These are phyloP conservation scores for Pyrenophora seminiperda DNA, from an alignment of 2,329 filamentous ascomycete species.

Conservation along the genomic window DNA sequence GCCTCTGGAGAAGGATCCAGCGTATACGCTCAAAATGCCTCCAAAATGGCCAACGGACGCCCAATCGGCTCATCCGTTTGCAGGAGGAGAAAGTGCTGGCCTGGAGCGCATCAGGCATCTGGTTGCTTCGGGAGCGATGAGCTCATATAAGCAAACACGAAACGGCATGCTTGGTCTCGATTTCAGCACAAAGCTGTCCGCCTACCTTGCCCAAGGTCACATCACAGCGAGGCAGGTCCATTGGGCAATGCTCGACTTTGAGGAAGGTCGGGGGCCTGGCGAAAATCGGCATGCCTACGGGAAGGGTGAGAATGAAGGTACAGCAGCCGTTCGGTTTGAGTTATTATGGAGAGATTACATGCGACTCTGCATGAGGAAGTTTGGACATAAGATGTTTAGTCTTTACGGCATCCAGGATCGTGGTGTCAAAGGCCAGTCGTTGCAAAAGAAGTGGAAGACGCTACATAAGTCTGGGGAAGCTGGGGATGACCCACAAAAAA, in stretches of 20 bases:
- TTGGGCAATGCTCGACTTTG: conserved; percentile 69
- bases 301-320: conserved; percentile 73
- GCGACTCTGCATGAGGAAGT: conserved; percentile 75
- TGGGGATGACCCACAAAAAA: conserved; percentile 53
- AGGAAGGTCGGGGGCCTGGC: conserved; percentile 61
- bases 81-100: conserved; percentile 68
- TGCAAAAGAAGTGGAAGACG: conserved; percentile 45
- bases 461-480: conserved; percentile 35
- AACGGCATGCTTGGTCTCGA: conserved; percentile 73
- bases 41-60: conserved; percentile 60
- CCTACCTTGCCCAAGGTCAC: conserved; percentile 73
- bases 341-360: conserved; percentile 81
- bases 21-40: conserved; percentile 56
- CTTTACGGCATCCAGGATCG: conserved; percentile 64
- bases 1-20: conserved; percentile 58
- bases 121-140: conserved; percentile 65
- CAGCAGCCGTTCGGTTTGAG: conserved; percentile 71
- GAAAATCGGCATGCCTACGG: conserved; percentile 60
- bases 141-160: conserved; percentile 69
- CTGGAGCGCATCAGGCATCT: conserved; percentile 65
- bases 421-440: conserved; percentile 29
- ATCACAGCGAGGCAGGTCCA: conserved; percentile 76
- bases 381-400: conserved; percentile 66
- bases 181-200: conserved; percentile 77
- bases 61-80: conserved; percentile 67